phyloP scores from a whole-genome alignment of 1,284 basidiomycete genomes.

The Sporisorium scitamineum region DNA sequence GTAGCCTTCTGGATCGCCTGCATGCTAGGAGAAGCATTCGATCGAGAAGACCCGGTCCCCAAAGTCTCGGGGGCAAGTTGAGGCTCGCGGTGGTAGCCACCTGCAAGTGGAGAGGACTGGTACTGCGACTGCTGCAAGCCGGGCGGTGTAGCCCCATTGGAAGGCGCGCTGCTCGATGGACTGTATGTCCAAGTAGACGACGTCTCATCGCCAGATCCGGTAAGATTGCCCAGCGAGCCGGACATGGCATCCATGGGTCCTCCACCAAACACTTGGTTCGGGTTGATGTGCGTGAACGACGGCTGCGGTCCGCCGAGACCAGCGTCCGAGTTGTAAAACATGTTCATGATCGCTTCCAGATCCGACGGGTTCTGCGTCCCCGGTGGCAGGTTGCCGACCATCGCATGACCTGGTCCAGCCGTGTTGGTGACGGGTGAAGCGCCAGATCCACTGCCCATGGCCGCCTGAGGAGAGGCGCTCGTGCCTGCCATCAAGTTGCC shows the following conservation, averaged over 20 bases:
- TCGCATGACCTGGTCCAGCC: conserved; percentile 1
- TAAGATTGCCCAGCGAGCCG: conserved; percentile 33
- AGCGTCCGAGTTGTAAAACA: conserved; percentile 64
- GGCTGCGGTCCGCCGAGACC: conserved; percentile 44
- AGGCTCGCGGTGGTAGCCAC: conserved; percentile 28
- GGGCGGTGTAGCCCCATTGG: conserved; percentile 53
- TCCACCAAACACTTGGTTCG: conserved; percentile 60
- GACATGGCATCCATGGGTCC: conserved; percentile 27
- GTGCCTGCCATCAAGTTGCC: conserved; percentile 21
- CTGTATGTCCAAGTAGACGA: conserved; percentile 62
- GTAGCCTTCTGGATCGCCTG: conserved; percentile 45
- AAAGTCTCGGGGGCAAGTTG: conserved; percentile 25
- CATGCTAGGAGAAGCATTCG: conserved; percentile 40
- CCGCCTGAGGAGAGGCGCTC: conserved; percentile 40
- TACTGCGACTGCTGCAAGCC: conserved; percentile 40
- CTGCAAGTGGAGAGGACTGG: conserved; percentile 51
- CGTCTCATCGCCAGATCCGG: conserved; percentile 52
- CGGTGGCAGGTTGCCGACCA: conserved; percentile 11
- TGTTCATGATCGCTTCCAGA: conserved; percentile 62
- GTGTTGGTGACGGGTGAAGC: conserved; percentile 27
- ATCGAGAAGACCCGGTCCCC: conserved; percentile 24
- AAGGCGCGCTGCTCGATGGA: conserved; percentile 52
- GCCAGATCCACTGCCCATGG: conserved; percentile 37
- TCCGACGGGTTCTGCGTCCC: conserved; percentile 41
- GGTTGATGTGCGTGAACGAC: conserved; percentile 63